Evolutionary conservation across 208 protist species (phyloP), one percentile per base, ranked within the genome.

Genomic region (Trypanosoma platydactyli): DNA sequence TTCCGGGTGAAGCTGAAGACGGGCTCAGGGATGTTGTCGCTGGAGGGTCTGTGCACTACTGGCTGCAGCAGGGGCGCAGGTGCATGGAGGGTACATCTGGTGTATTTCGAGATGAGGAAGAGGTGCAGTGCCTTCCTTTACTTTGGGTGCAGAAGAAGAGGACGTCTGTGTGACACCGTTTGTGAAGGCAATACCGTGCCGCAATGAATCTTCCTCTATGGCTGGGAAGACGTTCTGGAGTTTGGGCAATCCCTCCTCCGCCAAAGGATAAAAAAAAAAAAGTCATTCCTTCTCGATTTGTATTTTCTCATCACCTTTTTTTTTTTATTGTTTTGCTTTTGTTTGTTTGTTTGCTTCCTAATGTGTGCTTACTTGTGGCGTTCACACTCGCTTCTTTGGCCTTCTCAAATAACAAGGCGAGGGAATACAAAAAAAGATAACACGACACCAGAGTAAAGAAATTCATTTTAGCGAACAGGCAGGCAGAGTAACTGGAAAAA

Each of bases 11-110:
- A 1, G 25, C 18, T 1, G 0, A 16, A 40, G 51, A 54, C 12
- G 44, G 66, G 42, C 29, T 16, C 27, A 30, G 20, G 20, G 24
- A 0, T 30, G 27, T 73, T 35, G 24, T 44, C 6, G 48, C 67
- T 44, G 68, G 68, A 12, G 68, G 60, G 1, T 67, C 68, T 59
- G 60, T 57, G 42, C 68, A 67, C 44, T 67, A 62, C 40, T 73
- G 68, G 68, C 45, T 73, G 20, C 40, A 45, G 33, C 45, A 53
- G 24, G 41, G 49, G n/a, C 30, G 50, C 13, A 35, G 40, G 15
- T 42, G 18, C 57, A 65, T 33, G 29, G 30, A 63, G 3, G 30
- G 11, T 18, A 20, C 16, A 24, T 5, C 3, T 59, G n/a, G 38
- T 56, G 13, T 3, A 20, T 0, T 29, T 12, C 16, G 16, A 29